Evolutionary conservation across 2,329 filamentous ascomycete genomes (phyloP).

Genomic region (Pseudofabraea citricarpa): DNA sequence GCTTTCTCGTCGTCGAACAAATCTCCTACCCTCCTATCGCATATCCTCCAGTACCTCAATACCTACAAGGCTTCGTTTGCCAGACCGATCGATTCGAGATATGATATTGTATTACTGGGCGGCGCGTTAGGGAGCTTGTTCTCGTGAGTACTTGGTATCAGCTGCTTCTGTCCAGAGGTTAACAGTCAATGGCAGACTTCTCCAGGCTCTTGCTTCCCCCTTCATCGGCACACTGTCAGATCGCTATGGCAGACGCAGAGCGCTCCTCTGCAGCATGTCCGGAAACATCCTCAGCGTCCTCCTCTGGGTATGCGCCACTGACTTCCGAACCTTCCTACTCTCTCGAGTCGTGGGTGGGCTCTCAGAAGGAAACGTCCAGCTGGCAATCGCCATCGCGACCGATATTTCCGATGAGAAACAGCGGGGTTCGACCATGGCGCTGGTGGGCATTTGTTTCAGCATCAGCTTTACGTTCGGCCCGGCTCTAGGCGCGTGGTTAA

Average conservation of each 20-base stretch:
- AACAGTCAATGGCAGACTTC: constrained; percentile 49
- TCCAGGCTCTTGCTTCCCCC: constrained; percentile 89
- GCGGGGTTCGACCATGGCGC: constrained; percentile 87
- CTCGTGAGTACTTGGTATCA: constrained; percentile 40
- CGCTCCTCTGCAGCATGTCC: constrained; percentile 84
- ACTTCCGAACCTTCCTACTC: constrained; percentile 95
- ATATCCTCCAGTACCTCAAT: constrained; percentile 78
- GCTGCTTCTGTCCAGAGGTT: neutral
- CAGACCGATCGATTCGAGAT: constrained; percentile 87
- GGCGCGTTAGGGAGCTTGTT: constrained; percentile 93
- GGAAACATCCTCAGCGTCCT: constrained; percentile 92
- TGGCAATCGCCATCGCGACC: constrained; percentile 92
- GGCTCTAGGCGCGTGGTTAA: constrained; percentile 81
- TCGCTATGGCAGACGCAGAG: constrained; percentile 78
- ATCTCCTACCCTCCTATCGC: constrained; percentile 66
- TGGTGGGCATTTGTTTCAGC: constrained; percentile 94
- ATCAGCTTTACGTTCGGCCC: constrained; percentile 97
- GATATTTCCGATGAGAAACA: constrained; percentile 86
- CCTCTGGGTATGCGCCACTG: constrained; percentile 87
- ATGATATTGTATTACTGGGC: constrained; percentile 93
- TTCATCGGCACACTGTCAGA: constrained; percentile 88
- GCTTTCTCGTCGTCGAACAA: constrained; percentile 35
- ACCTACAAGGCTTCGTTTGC: constrained; percentile 92
- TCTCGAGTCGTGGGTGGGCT: constrained; percentile 87
- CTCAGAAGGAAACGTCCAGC: constrained; percentile 94